phyloP scores from a whole-genome alignment of 192 early-diverging fungal species.

The Coemansia sp. region DNA sequence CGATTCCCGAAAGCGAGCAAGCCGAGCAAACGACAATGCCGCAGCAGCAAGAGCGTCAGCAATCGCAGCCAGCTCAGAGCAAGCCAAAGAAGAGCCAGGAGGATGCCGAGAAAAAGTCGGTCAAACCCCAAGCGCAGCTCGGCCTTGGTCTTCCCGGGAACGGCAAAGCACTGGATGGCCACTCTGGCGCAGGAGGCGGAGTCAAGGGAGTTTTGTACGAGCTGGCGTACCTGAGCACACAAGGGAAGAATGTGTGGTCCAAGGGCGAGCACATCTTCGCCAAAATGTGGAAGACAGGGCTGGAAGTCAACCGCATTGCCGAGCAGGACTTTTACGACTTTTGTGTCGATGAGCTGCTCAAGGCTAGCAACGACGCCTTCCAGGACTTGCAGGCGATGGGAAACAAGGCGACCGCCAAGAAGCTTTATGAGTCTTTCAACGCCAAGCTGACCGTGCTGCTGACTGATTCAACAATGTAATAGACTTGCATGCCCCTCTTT shows the following conservation, averaged over 20 bases:
- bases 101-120: background rate
- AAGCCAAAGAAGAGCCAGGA: background rate
- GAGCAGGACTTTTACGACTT: constrained; percentile 59
- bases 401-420: constrained; percentile 42
- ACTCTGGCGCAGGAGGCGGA: constrained; percentile 10
- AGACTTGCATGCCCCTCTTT: background rate
- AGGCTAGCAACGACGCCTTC: constrained; percentile 51
- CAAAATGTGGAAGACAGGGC: constrained; percentile 43
- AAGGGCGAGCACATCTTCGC: constrained; percentile 47
- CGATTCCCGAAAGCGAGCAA: background rate
- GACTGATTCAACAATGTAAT: constrained; percentile 21
- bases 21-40: background rate
- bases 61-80: background rate
- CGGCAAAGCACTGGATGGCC: background rate
- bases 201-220: constrained; percentile 48
- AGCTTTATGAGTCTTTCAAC: constrained; percentile 56
- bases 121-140: constrained; percentile 34
- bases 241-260: constrained; percentile 48
- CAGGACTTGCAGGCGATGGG: constrained; percentile 52
- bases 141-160: constrained; percentile 14
- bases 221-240: constrained; percentile 54
- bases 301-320: constrained; percentile 54
- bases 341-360: constrained; percentile 57
- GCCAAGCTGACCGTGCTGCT: constrained; percentile 41
- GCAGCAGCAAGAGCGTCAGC: background rate